Evolutionary conservation across 768 basidiomycete species (phyloP).

Genomic region (Symmetrospora coprosmae): DNA sequence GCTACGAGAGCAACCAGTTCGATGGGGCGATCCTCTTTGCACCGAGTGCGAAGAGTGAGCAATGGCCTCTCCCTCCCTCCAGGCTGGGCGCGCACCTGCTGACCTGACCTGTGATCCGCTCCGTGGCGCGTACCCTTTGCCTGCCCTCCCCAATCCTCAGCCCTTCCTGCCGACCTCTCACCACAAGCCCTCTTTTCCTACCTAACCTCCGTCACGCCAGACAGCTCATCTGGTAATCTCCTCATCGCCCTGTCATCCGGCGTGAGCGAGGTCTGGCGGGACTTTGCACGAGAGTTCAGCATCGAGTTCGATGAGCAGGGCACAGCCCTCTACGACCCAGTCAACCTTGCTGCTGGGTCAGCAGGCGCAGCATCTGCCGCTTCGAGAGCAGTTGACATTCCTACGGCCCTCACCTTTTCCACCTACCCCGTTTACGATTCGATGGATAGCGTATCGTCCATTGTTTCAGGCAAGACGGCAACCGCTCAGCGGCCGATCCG

Average conservation of each 20-base stretch:
- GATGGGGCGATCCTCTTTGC: slow-evolving; percentile 76
- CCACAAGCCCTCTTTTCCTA: slow-evolving; percentile 66
- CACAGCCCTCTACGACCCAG: slow-evolving; percentile 70
- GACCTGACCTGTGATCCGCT: too few relatives aligned
- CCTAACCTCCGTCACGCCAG: slow-evolving; percentile 41
- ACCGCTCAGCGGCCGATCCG: slow-evolving; percentile 9
- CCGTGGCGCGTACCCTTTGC: background rate
- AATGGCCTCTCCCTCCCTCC: background rate
- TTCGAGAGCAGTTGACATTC: background rate
- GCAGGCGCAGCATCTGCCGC: slow-evolving; percentile 6
- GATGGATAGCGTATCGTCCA: slow-evolving; percentile 39
- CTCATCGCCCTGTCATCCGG: slow-evolving; percentile 60
- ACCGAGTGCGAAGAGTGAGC: slow-evolving; percentile 68
- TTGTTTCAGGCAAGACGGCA: slow-evolving; percentile 25
- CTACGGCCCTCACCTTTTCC: slow-evolving; percentile 15
- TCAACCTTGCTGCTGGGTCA: slow-evolving; percentile 43
- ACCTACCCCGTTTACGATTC: slow-evolving; percentile 32
- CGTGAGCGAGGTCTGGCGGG: slow-evolving; percentile 49
- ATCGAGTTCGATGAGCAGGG: slow-evolving; percentile 73
- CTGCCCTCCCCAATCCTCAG: slow-evolving; percentile 38
- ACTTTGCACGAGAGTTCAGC: slow-evolving; percentile 81
- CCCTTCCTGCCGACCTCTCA: slow-evolving; percentile 56
- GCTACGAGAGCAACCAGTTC: slow-evolving; percentile 57
- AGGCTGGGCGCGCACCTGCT: too few relatives aligned
- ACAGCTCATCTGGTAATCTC: slow-evolving; percentile 53